A percentile compares a stretch with the other conserved stretches of the same genome.
phyloP scores from a whole-genome alignment of 345 rosid genomes.

The Gossypioides kirkii region DNA sequence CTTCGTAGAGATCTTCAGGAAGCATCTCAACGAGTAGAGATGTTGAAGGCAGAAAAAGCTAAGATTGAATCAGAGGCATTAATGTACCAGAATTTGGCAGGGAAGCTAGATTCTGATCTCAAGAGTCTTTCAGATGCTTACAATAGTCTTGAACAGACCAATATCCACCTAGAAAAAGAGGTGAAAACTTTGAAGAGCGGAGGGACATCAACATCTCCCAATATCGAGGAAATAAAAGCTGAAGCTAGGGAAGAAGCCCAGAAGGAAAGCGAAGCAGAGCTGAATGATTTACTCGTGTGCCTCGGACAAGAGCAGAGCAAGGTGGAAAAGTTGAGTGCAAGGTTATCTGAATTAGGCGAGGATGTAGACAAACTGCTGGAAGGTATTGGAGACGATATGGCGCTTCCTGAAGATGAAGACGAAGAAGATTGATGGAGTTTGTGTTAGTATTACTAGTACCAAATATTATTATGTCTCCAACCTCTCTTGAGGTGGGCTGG shows the following conservation, averaged over 20 bases:
- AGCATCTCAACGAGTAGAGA: slow-evolving; percentile 66
- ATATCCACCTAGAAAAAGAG: slow-evolving; percentile 73
- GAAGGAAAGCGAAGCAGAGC: slow-evolving; percentile 91
- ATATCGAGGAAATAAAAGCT: slow-evolving; percentile 60
- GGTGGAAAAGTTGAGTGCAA: slow-evolving; percentile 78
- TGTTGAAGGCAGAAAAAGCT: slow-evolving; percentile 60
- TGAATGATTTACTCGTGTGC: slow-evolving; percentile 92
- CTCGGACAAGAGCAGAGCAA: slow-evolving; percentile 96
- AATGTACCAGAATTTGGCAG: slow-evolving; percentile 60
- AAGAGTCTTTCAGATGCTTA: slow-evolving; percentile 85
- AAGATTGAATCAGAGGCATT: slow-evolving; percentile 65
- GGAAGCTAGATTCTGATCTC: slow-evolving; percentile 78
- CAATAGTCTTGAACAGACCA: slow-evolving; percentile 78
- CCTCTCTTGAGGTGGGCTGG: slow-evolving; percentile 8
- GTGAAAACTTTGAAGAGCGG: slow-evolving; percentile 66
- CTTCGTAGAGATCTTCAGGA: slow-evolving; percentile 82
- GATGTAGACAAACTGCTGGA: slow-evolving; percentile 79
- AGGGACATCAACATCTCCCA: slow-evolving; percentile 37
- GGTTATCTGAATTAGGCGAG: slow-evolving; percentile 76
- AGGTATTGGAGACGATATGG: slow-evolving; percentile 81
- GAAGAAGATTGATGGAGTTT: slow-evolving; percentile 39
- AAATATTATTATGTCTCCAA: neutral
- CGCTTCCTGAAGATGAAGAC: slow-evolving; percentile 63
- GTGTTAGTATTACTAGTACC: neutral
- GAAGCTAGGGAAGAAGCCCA: slow-evolving; percentile 93